Base-by-base conservation (phyloP, 192 early-diverging fungal genomes). In the Mortierella claussenii region DNA sequence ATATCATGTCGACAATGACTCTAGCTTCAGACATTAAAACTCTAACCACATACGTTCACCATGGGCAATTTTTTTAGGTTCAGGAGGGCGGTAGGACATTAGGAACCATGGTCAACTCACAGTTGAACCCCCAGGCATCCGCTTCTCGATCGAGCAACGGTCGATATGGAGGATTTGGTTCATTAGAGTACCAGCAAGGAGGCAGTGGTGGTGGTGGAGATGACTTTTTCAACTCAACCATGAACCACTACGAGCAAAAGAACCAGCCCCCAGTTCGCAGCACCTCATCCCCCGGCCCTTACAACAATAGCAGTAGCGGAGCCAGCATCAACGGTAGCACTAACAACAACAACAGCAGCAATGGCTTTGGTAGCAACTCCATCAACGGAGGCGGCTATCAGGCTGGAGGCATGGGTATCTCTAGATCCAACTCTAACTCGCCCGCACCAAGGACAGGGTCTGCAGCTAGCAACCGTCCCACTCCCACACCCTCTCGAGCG, bases 161-260 rank as follows among this genome's bases (percentile, higher is more conserved):
- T 40, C 81, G 56, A 24, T 66, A 70, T 24, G 69, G 60, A 30
- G 76, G 63, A 46, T 62, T 65, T 32, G 57, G 70, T 65, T 64
- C 60, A 23, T 61, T 56, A 24, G 60, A 70, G 31, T 78, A 67
- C 37, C 63, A 68, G 58, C 62, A 65, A 44, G 62, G 69, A 21
- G 56, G 55, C 50, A 44, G n/a, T 18, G 65, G 57, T 36, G 33
- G 57, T 57, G 57, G 51, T 4, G 59, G 68, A 23, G 66, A 67
- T 54, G 76, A 79, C 45, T 82, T 82, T 54, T 82, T 82, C 50
- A 48, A 65, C 40, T 78, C 76, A 7, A 79, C 81, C 7, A 82
- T 79, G 57, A 82, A 82, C 57, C 76, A 82, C 28, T 82, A 82
- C 47, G 76, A 82, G 45, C 62, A 74, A 68, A 74, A 52, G 49